phyloP scores from a whole-genome alignment of 2,329 filamentous ascomycete species.

The Fusarium stilboides region DNA sequence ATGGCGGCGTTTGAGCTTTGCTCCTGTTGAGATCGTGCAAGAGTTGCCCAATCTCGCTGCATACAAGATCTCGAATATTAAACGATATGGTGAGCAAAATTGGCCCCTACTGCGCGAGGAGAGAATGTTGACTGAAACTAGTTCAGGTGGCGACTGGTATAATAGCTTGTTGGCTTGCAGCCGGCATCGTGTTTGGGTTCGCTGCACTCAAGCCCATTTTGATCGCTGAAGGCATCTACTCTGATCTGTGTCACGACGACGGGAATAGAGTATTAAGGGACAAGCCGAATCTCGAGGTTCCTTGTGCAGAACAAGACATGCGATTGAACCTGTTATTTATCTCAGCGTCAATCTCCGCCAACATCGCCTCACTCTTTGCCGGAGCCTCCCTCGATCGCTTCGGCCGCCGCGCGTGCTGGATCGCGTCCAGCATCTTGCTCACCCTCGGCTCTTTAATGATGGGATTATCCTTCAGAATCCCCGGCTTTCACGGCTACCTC shows the following conservation, averaged over 20 bases:
- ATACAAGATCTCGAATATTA: slow-evolving; percentile 52
- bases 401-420: slow-evolving; percentile 81
- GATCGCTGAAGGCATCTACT: slow-evolving; percentile 80
- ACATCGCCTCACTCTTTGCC: slow-evolving; percentile 86
- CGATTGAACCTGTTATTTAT: slow-evolving; percentile 92
- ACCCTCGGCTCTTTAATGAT: slow-evolving; percentile 79
- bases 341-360: slow-evolving; percentile 86
- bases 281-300: slow-evolving; percentile 51
- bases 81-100: slow-evolving; percentile 44
- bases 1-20: slow-evolving; percentile 51
- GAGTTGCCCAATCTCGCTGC: slow-evolving; percentile 51
- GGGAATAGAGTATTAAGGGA: slow-evolving; percentile 19
- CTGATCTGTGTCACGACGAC: slow-evolving; percentile 68
- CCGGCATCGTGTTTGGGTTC: slow-evolving; percentile 86
- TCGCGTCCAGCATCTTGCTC: slow-evolving; percentile 79
- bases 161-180: slow-evolving; percentile 81
- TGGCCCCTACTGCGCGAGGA: no score
- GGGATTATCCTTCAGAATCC: slow-evolving; percentile 74
- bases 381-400: slow-evolving; percentile 87
- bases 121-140: slow-evolving; percentile 51
- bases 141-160: slow-evolving; percentile 79
- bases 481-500: slow-evolving; percentile 79
- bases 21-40: slow-evolving; percentile 45
- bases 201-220: slow-evolving; percentile 86
- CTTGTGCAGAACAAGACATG: slow-evolving; percentile 66